phyloP scores from a whole-genome alignment of 2,329 filamentous ascomycete genomes.

The Aspergillus fructus region DNA sequence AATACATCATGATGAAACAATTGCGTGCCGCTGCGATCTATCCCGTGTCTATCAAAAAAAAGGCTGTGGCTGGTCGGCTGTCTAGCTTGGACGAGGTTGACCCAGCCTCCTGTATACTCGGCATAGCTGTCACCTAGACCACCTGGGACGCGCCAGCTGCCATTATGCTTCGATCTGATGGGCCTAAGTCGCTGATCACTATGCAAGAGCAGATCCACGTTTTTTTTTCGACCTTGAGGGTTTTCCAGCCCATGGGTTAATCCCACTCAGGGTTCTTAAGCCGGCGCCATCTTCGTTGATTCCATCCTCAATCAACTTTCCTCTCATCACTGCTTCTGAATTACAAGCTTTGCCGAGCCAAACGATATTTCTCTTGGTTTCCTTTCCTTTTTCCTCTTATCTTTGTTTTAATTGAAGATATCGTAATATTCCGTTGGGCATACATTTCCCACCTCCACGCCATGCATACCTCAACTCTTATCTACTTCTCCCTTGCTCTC shows the following conservation, averaged over 20 bases:
- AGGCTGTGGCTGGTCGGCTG: constrained; percentile 18
- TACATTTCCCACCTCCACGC: constrained; percentile 7
- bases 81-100: constrained; percentile 5
- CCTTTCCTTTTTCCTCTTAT: not conserved
- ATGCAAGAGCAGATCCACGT: constrained; percentile 9
- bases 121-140: constrained; percentile 15
- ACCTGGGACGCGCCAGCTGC: constrained; percentile 20
- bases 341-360: not conserved
- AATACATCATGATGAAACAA: not conserved
- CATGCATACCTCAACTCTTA: constrained; percentile 31
- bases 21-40: constrained; percentile 11
- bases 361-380: not conserved
- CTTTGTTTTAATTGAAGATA: not conserved
- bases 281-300: not conserved
- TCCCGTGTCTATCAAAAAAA: constrained; percentile 7
- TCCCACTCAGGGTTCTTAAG: constrained; percentile 6
- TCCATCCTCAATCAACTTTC: not conserved
- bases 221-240: not conserved
- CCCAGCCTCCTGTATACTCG: constrained; percentile 23
- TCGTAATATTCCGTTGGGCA: constrained; percentile 5
- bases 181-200: constrained; percentile 17
- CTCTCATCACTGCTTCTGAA: not conserved
- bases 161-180: constrained; percentile 15
- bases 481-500: constrained; percentile 28
- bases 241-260: not conserved